Evolutionary conservation across 208 protist genomes (phyloP).

Genomic region (Novymonas esmeraldas): DNA sequence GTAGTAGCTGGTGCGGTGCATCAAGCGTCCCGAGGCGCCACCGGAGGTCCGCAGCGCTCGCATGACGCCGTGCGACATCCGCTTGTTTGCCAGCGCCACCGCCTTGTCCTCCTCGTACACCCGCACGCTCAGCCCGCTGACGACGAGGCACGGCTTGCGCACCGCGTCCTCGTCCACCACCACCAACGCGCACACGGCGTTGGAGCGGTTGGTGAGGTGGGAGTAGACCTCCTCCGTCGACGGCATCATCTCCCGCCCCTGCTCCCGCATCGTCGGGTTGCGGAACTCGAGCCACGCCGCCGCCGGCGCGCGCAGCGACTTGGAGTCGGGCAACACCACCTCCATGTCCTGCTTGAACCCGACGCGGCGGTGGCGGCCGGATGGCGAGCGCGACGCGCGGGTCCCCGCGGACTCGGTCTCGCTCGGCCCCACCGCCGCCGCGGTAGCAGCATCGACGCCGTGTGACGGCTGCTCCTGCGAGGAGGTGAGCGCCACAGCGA

Average conservation of each 20-base stretch:
- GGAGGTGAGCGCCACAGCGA: no score
- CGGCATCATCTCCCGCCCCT: conserved; percentile 25
- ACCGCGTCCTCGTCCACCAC: conserved; percentile 36
- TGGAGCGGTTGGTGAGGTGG: conserved; percentile 16
- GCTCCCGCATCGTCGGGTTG: conserved; percentile 35
- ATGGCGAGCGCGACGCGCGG: not conserved
- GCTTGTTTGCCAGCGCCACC: conserved; percentile 5
- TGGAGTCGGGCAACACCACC: conserved; percentile 23
- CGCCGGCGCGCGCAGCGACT: conserved; percentile 14
- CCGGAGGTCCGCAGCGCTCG: not conserved
- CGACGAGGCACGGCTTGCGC: conserved; percentile 24
- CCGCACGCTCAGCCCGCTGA: conserved; percentile 26
- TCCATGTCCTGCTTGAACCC: conserved; percentile 28
- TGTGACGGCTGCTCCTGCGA: no score
- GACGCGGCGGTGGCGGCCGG: conserved; percentile 6
- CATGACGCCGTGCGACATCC: conserved; percentile 8
- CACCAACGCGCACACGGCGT: conserved; percentile 19
- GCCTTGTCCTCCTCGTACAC: conserved; percentile 25
- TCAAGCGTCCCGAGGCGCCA: not conserved
- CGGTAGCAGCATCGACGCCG: not conserved
- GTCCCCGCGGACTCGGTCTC: no score
- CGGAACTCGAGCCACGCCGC: conserved; percentile 23
- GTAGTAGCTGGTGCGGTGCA: not conserved
- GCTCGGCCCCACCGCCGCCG: no score
- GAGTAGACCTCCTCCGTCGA: conserved; percentile 15